phyloP scores from a whole-genome alignment of 352 stramenopile genomes.

The Elongisporangium senticosum region DNA sequence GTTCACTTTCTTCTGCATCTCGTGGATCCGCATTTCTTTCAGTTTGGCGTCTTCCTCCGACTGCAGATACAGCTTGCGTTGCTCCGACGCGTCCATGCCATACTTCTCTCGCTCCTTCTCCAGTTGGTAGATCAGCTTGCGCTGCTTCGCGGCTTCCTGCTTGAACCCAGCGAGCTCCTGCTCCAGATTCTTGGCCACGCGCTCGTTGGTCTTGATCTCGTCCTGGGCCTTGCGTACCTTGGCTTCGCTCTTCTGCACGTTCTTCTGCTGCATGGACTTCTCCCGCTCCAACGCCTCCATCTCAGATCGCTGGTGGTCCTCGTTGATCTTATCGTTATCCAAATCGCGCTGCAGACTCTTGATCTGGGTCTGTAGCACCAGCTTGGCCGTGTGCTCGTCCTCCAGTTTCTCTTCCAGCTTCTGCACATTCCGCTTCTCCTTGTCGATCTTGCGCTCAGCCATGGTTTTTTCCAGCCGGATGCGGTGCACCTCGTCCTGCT shows the following conservation, averaged over 20 bases:
- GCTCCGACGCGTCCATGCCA: constrained; percentile 80
- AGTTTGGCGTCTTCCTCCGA: constrained; percentile 77
- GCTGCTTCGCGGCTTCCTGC: constrained; percentile 80
- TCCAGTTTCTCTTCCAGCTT: constrained; percentile 91
- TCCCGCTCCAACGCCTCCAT: constrained; percentile 85
- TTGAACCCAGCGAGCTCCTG: constrained; percentile 82
- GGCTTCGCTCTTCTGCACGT: constrained; percentile 76
- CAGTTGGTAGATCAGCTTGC: constrained; percentile 88
- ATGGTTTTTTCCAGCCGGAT: constrained; percentile 86
- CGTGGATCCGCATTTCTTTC: constrained; percentile 76
- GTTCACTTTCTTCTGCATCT: constrained; percentile 84
- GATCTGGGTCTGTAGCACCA: constrained; percentile 78
- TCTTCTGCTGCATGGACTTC: constrained; percentile 80
- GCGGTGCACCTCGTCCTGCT: constrained; percentile 78
- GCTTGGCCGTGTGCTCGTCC: constrained; percentile 80
- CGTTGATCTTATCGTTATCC: constrained; percentile 72
- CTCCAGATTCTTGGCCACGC: constrained; percentile 83
- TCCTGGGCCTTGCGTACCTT: constrained; percentile 85
- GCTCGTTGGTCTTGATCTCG: constrained; percentile 91
- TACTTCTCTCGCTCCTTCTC: constrained; percentile 93
- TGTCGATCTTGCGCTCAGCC: constrained; percentile 87
- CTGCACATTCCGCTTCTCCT: constrained; percentile 79
- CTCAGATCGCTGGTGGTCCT: constrained; percentile 66
- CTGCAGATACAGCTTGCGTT: constrained; percentile 80
- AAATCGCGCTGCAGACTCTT: constrained; percentile 80